Conservation (phyloP, 2,329 filamentous ascomycete species). For the Blastomyces emzantsi region DNA sequence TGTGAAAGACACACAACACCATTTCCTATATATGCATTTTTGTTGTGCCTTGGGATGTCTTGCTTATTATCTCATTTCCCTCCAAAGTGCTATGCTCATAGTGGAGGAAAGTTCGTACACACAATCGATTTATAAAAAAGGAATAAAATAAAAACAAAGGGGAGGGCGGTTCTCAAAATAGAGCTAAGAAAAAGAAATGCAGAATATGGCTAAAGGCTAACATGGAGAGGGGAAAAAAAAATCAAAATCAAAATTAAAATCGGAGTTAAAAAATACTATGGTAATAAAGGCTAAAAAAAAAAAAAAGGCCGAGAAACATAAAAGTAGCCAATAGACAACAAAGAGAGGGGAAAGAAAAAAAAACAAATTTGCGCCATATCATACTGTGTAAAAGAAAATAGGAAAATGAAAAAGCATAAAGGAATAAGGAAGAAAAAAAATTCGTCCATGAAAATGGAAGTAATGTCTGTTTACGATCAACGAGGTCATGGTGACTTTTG, state of each 20-base stretch:
- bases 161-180: neutral
- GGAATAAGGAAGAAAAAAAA: constrained; percentile 6
- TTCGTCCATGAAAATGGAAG: constrained; percentile 1
- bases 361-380: neutral
- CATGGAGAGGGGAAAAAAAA: too few relatives aligned
- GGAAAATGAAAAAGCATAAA: neutral
- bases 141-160: constrained; percentile 10
- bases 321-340: constrained; percentile 4
- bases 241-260: neutral
- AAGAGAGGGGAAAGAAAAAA: neutral
- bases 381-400: neutral
- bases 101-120: neutral
- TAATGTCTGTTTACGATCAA: neutral
- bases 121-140: neutral
- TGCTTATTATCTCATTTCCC: neutral
- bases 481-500: neutral
- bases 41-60: neutral
- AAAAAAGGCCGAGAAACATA: neutral
- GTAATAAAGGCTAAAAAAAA: neutral
- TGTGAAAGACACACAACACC: constrained; percentile 9
- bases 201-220: too few relatives aligned
- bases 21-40: constrained; percentile 23
- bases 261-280: constrained; percentile 2
- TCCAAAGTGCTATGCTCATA: neutral
- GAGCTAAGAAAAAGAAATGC: neutral